phyloP scores from a whole-genome alignment of 176 grass and related monocot species.

The Pontederia crassipes region DNA sequence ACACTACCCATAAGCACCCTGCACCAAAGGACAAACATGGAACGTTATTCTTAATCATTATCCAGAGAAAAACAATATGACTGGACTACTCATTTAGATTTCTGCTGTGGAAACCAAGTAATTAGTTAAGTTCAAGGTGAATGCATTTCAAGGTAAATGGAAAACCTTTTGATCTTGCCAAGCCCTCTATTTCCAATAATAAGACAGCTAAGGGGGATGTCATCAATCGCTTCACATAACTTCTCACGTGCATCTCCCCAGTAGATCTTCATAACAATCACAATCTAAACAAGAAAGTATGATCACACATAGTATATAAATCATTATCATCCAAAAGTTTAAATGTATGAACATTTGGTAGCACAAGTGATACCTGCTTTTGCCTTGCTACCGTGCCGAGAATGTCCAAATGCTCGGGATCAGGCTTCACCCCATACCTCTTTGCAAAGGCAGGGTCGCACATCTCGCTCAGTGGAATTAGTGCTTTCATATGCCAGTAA shows the following conservation, averaged over 20 bases:
- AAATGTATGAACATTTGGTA: background rate
- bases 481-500: conserved; percentile 27
- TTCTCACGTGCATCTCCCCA: conserved; percentile 88
- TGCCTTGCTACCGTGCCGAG: conserved; percentile 58
- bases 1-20: conserved; percentile 90
- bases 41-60: background rate
- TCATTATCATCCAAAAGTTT: background rate
- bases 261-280: conserved; percentile 55
- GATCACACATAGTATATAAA: background rate
- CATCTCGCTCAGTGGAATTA: conserved; percentile 67
- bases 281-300: conserved; percentile 24
- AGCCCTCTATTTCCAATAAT: conserved; percentile 87
- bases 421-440: conserved; percentile 80
- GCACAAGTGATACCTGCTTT: conserved; percentile 46
- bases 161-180: conserved; percentile 72
- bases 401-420: conserved; percentile 73
- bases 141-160: background rate
- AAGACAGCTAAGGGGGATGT: conserved; percentile 56
- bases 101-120: background rate
- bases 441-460: conserved; percentile 35
- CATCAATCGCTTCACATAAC: conserved; percentile 60
- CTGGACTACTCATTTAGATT: background rate
- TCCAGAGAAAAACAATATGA: background rate
- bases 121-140: background rate
- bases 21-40: conserved; percentile 12